These are phyloP conservation scores for Saccharum hybrid DNA, from an alignment of 202 grass and related monocot genomes.

Conservation along the genomic window DNA sequence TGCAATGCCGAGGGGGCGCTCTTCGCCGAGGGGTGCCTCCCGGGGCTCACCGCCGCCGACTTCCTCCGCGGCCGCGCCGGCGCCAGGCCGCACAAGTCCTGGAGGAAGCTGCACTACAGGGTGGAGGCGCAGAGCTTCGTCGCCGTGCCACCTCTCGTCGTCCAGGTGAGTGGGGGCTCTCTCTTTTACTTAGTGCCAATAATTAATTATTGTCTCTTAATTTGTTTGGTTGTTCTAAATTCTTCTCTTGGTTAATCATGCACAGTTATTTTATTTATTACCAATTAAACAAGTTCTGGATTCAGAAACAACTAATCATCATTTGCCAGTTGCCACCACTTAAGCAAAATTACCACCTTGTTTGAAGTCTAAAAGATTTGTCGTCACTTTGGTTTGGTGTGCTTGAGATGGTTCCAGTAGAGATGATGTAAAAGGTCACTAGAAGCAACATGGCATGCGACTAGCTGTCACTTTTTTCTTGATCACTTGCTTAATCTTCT, in stretches of 20 bases:
- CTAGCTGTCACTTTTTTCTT: neutral
- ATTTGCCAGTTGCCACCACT: neutral
- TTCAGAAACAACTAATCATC: neutral
- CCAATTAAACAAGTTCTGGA: neutral
- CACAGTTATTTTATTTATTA: neutral
- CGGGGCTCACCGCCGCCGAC: slow-evolving; percentile 54
- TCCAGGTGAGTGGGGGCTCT: slow-evolving; percentile 55
- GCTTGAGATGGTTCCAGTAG: neutral
- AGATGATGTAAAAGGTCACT: neutral
- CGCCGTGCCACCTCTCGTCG: slow-evolving; percentile 73
- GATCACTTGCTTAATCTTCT: neutral
- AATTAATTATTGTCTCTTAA: neutral
- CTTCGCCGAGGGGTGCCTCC: slow-evolving; percentile 56
- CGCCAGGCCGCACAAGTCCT: slow-evolving; percentile 63
- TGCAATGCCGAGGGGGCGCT: slow-evolving; percentile 88
- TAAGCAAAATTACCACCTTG: neutral
- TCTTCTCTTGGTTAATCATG: neutral
- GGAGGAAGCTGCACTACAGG: slow-evolving; percentile 85
- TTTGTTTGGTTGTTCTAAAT: neutral
- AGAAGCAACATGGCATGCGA: neutral
- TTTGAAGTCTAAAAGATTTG: neutral
- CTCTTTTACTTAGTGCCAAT: no score
- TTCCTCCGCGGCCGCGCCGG: slow-evolving; percentile 42
- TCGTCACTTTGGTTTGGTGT: neutral
- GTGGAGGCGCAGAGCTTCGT: slow-evolving; percentile 67